Conservation (phyloP, 2,329 filamentous ascomycete genomes). For the Aureobasidium lini region DNA sequence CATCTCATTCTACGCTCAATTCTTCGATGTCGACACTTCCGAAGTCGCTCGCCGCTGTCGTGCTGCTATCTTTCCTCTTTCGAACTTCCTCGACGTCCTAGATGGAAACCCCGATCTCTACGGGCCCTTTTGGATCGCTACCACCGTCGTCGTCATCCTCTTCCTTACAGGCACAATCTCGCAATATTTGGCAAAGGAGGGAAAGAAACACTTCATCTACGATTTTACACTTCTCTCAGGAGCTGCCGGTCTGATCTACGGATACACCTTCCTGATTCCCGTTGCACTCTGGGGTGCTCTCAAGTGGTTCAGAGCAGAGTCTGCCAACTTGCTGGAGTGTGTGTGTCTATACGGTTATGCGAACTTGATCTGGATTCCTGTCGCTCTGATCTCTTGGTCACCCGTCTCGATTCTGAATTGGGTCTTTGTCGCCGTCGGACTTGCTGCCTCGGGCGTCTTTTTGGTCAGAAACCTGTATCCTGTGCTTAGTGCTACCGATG, state of each 20-base stretch:
- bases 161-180: slow-evolving; percentile 94
- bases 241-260: slow-evolving; percentile 87
- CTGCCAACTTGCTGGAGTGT: slow-evolving; percentile 88
- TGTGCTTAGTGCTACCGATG: slow-evolving; percentile 85
- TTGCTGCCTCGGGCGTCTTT: slow-evolving; percentile 75
- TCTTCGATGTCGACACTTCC: slow-evolving; percentile 95
- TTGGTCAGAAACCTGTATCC: slow-evolving; percentile 79
- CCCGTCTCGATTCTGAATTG: slow-evolving; percentile 79
- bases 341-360: slow-evolving; percentile 93
- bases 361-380: slow-evolving; percentile 95
- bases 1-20: slow-evolving; percentile 89
- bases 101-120: slow-evolving; percentile 97
- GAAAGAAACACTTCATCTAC: slow-evolving; percentile 70
- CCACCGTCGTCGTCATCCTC: slow-evolving; percentile 89
- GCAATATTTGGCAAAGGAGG: slow-evolving; percentile 68
- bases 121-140: slow-evolving; percentile 97
- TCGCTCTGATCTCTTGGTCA: slow-evolving; percentile 86
- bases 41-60: slow-evolving; percentile 82
- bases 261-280: slow-evolving; percentile 80
- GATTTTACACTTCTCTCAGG: slow-evolving; percentile 85
- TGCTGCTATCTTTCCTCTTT: slow-evolving; percentile 80
- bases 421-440: slow-evolving; percentile 82
- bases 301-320: slow-evolving; percentile 92
- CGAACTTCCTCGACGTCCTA: slow-evolving; percentile 93
- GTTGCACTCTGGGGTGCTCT: slow-evolving; percentile 78